These are phyloP conservation scores for Trichoderma harzianum DNA, from an alignment of 2,329 filamentous ascomycete species.

Conservation along the genomic window DNA sequence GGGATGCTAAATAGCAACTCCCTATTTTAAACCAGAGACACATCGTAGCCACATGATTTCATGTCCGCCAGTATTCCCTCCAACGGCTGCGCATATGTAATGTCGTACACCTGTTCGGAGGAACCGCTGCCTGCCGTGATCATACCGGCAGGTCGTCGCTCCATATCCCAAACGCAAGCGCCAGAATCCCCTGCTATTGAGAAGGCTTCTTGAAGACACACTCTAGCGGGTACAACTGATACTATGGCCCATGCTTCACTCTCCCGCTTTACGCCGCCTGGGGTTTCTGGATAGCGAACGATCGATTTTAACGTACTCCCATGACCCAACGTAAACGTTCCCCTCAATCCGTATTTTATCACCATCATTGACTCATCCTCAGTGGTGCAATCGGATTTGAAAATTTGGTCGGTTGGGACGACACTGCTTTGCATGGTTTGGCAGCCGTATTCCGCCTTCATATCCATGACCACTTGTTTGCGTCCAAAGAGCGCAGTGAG, in stretches of 20 bases:
- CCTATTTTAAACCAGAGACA: background rate
- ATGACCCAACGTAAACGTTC: background rate
- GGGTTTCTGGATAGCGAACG: background rate
- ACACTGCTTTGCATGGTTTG: background rate
- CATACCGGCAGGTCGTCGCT: conserved; percentile 1
- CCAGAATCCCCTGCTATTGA: background rate
- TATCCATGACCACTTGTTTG: background rate
- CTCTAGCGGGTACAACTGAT: background rate
- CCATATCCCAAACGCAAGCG: conserved; percentile 3
- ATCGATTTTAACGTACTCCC: background rate
- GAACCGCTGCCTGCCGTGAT: background rate
- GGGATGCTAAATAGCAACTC: background rate
- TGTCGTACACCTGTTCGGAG: background rate
- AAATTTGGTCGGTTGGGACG: background rate
- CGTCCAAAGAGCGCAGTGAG: background rate
- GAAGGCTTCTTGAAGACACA: background rate
- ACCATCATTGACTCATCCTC: background rate
- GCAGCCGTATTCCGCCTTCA: background rate
- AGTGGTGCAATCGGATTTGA: background rate
- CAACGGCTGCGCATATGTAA: conserved; percentile 11
- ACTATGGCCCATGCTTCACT: conserved; percentile 5
- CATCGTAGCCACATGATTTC: background rate
- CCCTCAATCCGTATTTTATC: background rate
- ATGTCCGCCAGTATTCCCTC: background rate
- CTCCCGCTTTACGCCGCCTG: background rate